Conservation (phyloP, 208 protist genomes). For the Trypanosomatidae sp. region DNA sequence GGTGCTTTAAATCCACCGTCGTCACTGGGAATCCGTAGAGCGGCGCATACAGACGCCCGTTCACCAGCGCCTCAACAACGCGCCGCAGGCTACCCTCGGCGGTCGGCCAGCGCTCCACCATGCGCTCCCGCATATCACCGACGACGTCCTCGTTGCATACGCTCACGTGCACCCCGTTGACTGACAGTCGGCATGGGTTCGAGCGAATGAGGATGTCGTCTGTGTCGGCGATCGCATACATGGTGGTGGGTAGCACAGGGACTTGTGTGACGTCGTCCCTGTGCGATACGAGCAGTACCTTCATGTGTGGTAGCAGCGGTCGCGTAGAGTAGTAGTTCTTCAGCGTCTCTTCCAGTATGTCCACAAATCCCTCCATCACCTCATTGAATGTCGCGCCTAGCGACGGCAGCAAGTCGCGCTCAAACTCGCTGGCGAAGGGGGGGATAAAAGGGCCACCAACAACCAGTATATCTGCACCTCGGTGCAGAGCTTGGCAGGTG, state of each 20-base stretch:
- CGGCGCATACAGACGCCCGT: conserved; percentile 73
- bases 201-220: conserved; percentile 68
- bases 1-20: conserved; percentile 60
- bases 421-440: conserved; percentile 57
- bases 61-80: conserved; percentile 68
- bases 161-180: conserved; percentile 84
- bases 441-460: conserved; percentile 81
- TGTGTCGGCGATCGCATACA: conserved; percentile 72
- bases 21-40: conserved; percentile 54
- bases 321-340: conserved; percentile 52
- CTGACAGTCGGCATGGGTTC: conserved; percentile 76
- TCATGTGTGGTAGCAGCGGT: conserved; percentile 38
- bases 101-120: conserved; percentile 77
- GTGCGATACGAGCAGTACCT: conserved; percentile 77
- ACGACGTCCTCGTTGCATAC: conserved; percentile 86
- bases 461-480: conserved; percentile 77
- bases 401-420: conserved; percentile 45
- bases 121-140: conserved; percentile 60
- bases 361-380: conserved; percentile 55
- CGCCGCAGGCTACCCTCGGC: conserved; percentile 79
- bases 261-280: conserved; percentile 78
- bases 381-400: conserved; percentile 67
- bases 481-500: conserved; percentile 54
- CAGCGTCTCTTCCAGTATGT: conserved; percentile 68
- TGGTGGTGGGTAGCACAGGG: conserved; percentile 74